Conservation (phyloP, 257 asterid species). For the Striga asiatica region DNA sequence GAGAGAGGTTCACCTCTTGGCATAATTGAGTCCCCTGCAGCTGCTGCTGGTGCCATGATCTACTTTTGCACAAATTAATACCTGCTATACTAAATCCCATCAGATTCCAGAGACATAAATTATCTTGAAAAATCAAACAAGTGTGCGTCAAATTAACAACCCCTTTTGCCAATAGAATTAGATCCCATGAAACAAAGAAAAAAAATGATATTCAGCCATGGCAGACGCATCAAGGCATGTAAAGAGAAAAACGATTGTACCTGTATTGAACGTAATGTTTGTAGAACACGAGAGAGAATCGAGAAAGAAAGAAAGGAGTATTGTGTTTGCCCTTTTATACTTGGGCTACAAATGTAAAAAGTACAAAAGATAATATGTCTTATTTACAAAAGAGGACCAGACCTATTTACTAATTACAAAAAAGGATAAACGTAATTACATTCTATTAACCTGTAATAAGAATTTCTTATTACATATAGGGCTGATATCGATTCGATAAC, state of each 20-base stretch:
- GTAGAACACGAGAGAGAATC: no score
- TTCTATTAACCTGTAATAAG: no score
- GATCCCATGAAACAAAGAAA: neutral
- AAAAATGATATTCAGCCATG: neutral
- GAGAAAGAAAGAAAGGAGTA: no score
- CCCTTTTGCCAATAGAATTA: neutral
- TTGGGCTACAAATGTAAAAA: no score
- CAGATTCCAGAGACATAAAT: constrained; percentile 5
- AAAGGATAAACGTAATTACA: no score
- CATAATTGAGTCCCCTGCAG: constrained; percentile 33
- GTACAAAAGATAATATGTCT: no score
- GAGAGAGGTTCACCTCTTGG: constrained; percentile 47
- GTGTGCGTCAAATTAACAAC: neutral
- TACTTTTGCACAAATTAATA: constrained; percentile 16
- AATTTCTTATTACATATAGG: no score
- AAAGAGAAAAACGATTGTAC: constrained; percentile 3
- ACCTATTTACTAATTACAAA: no score
- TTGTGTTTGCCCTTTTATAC: no score
- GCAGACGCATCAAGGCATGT: constrained; percentile 13
- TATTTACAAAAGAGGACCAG: no score
- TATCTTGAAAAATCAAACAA: constrained; percentile 2
- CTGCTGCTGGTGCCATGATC: constrained; percentile 36
- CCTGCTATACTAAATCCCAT: constrained; percentile 19
- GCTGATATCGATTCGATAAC: no score
- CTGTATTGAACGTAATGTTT: no score